These are phyloP conservation scores for Abrus pulchellus DNA, from an alignment of 306 rosid species.

Conservation along the genomic window DNA sequence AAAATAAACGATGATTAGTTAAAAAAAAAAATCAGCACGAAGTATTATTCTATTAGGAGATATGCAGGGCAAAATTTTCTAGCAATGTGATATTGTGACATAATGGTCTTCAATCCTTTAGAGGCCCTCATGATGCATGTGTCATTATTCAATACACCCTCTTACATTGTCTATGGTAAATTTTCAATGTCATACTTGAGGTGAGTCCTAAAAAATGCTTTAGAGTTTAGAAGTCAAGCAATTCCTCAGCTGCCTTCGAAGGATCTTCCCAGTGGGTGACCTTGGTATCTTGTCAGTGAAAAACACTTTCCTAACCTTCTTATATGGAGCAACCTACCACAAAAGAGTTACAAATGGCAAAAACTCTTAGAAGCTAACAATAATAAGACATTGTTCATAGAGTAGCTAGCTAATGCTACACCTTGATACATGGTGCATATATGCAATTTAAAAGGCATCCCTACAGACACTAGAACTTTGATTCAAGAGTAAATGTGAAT, in stretches of 20 bases:
- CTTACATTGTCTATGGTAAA: neutral
- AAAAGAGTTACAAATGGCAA: neutral
- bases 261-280: constrained; percentile 88
- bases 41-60: neutral
- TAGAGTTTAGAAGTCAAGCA: constrained; percentile 64
- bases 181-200: neutral
- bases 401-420: neutral
- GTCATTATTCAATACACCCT: neutral
- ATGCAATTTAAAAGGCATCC: constrained; percentile 33
- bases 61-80: neutral
- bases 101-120: neutral
- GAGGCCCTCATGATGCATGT: neutral
- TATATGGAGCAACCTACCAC: constrained; percentile 81
- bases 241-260: constrained; percentile 65
- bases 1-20: too few relatives aligned
- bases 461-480: constrained; percentile 10
- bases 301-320: constrained; percentile 79
- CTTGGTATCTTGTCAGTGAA: constrained; percentile 75
- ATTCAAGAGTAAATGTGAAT: constrained; percentile 40
- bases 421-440: neutral
- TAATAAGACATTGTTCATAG: neutral
- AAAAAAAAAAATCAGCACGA: too few relatives aligned
- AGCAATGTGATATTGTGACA: neutral
- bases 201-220: neutral
- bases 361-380: neutral